phyloP scores from a whole-genome alignment of 2,329 filamentous ascomycete species.

The Leptographium lundbergii region DNA sequence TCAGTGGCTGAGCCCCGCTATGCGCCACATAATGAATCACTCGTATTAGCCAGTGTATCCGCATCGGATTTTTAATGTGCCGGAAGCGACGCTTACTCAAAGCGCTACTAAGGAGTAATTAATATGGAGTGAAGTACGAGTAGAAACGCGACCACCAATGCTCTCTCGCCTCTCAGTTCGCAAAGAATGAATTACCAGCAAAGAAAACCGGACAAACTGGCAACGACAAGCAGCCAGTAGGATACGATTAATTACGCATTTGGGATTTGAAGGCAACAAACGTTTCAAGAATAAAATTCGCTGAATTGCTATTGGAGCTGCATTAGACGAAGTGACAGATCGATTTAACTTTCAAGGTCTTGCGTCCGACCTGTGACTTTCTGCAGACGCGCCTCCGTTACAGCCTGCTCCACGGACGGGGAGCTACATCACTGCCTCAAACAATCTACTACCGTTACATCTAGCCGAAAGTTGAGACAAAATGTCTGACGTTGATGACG shows the following conservation, averaged over 20 bases:
- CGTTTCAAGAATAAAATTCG: background rate
- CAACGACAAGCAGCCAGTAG: background rate
- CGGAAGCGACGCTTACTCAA: background rate
- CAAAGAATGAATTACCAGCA: background rate
- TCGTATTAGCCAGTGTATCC: background rate
- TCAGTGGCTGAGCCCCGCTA: background rate
- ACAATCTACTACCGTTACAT: background rate
- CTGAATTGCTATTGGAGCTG: background rate
- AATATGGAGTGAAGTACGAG: background rate
- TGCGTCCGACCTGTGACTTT: background rate
- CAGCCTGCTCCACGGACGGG: background rate
- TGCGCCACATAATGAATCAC: background rate
- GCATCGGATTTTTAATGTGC: background rate
- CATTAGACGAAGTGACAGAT: background rate
- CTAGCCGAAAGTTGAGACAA: slow-evolving; percentile 13
- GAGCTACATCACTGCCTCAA: background rate
- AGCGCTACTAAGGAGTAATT: background rate
- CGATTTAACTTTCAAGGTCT: background rate
- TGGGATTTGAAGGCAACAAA: background rate
- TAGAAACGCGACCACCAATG: background rate
- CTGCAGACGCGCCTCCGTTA: background rate
- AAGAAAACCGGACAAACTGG: background rate
- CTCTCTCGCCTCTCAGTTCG: background rate
- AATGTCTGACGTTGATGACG: slow-evolving; percentile 88
- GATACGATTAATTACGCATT: background rate